phyloP scores from a whole-genome alignment of 768 basidiomycete genomes.

The Mrakia gelida region DNA sequence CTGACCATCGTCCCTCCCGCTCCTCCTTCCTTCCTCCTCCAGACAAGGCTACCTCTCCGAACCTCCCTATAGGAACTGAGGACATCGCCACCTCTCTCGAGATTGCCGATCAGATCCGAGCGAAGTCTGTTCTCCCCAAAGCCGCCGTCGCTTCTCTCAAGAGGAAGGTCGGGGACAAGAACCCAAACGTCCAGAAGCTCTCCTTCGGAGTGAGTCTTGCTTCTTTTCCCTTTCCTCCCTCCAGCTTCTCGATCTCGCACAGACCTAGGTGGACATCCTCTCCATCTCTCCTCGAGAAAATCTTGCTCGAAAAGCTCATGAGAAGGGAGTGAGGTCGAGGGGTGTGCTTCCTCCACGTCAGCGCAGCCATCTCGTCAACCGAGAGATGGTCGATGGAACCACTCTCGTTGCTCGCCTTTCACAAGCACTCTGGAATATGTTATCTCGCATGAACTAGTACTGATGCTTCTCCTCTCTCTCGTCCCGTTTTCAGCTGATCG shows the following conservation, averaged over 20 bases:
- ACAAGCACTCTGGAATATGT: background rate
- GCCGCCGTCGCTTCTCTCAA: constrained; percentile 81
- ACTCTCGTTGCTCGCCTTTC: background rate
- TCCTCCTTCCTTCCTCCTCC: constrained; percentile 22
- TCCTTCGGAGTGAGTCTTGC: constrained; percentile 66
- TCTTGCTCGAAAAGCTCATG: background rate
- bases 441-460: background rate
- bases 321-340: background rate
- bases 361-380: constrained; percentile 1
- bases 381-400: background rate
- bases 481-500: constrained; percentile 60
- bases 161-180: constrained; percentile 82
- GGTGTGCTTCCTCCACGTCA: background rate
- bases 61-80: constrained; percentile 73
- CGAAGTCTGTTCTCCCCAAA: constrained; percentile 77
- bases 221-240: background rate
- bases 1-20: constrained; percentile 9
- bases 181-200: constrained; percentile 88
- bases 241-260: background rate
- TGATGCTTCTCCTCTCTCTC: background rate
- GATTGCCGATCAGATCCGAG: constrained; percentile 93
- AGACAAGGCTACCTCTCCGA: constrained; percentile 94
- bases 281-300: background rate
- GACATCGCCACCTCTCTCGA: constrained; percentile 86
- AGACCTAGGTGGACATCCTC: no score